Base-by-base conservation (phyloP, 148 eudicot species). In the Nepenthes gracilis region DNA sequence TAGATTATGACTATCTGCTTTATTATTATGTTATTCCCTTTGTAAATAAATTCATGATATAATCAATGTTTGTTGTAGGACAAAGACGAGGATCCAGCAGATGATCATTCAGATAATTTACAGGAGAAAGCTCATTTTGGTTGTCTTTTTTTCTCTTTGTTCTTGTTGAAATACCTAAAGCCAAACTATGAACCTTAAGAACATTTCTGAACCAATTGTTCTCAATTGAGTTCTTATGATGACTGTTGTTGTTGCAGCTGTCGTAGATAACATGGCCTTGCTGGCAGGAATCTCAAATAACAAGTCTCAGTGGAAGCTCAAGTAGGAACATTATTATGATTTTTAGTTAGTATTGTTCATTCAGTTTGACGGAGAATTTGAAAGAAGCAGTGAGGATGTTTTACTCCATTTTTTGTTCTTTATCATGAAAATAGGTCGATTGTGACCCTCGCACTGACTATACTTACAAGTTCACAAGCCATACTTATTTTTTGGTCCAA, bases 401-500 rank as follows among this genome's bases (percentile, higher is more conserved):
- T 10, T 11, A n/a, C n/a, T 49, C 13, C 49, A 32, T 54, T 9
- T 61, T 70, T 11, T 10, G 40, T 67, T 37, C 40, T 40, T 43
- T 37, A 1, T 65, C 1, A 9, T 67, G 64, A 13, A 55, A 52
- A 23, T 72, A 93, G 99, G 92, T 84, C 96, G 34, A 33, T 76
- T 62, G 99, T 93, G 56, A 93, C 97, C 11, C 68, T 93, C 59
- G 87, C 95, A 35, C 66, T 93, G 84, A 93, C 99, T 43, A 12
- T 93, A 68, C 97, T 93, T 40, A 93, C 99, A 35, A 93, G 99
- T 64, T 93, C 99, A 43, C 99, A 93, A 82, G 89, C 95, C 55
- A 93, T 93, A 71, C 89, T 93, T 47, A 93, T 93, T 65, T 95
- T 89, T 51, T 93, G 99, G 99, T 93, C 99, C 11, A 93, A 93